phyloP scores from a whole-genome alignment of 306 rosid genomes.

The Fragaria nilgerrensis region DNA sequence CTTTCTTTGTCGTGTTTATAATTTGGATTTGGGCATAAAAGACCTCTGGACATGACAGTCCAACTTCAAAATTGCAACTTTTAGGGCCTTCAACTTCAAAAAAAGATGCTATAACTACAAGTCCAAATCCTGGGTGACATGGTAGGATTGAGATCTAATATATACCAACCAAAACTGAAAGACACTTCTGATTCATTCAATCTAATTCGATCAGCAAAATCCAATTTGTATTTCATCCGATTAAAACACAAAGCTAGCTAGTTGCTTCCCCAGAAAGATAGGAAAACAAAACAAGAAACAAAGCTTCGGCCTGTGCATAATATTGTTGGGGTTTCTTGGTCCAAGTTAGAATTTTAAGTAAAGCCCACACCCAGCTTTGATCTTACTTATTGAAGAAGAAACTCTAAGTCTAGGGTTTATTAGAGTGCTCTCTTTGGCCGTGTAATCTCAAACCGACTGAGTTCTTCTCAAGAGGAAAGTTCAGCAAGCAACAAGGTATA shows the following conservation, averaged over 20 bases:
- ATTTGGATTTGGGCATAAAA: neutral
- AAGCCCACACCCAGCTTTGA: neutral
- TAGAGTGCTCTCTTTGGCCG: neutral
- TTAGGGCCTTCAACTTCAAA: constrained; percentile 7
- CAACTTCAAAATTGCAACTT: constrained; percentile 7
- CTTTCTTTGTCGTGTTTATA: neutral
- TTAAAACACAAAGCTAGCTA: too few relatives aligned
- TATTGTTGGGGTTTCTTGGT: neutral
- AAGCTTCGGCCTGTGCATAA: too few relatives aligned
- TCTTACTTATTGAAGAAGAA: neutral
- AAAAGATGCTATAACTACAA: neutral
- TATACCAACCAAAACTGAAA: neutral
- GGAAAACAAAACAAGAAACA: too few relatives aligned
- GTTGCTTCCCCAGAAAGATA: too few relatives aligned
- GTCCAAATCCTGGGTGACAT: neutral
- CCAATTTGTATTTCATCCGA: neutral
- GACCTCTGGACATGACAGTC: constrained; percentile 3
- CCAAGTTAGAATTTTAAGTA: neutral
- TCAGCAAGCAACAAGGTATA: neutral
- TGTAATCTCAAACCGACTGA: neutral
- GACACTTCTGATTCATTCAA: neutral
- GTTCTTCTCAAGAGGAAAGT: neutral
- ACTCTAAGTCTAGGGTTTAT: neutral
- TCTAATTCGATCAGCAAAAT: neutral
- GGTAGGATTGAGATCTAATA: neutral